Evolutionary conservation across 371 early-diverging fungal species (phyloP), one percentile per base, ranked within the genome.

Genomic region (Mucor circinelloides): DNA sequence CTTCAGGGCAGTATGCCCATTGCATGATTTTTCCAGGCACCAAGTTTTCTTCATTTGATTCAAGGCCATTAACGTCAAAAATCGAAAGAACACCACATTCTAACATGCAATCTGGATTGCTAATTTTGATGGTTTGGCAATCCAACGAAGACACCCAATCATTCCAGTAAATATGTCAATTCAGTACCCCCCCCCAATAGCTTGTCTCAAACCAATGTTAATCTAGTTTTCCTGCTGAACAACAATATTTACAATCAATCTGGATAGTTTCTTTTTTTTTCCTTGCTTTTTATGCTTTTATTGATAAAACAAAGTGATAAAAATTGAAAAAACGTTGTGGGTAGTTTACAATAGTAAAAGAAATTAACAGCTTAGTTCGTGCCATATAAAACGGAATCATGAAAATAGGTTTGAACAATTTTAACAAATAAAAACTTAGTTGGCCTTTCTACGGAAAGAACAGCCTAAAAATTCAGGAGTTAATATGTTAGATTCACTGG

Each of bases 391-490:
- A 27, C 52, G 27, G 52, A 52, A 52, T 52, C 27, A 52, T 52
- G 23, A 52, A 27, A 15, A 46, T 19, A 10, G 27, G 52, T 25
- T 52, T 52, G 25, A 52, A 52, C 52, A 25, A 23, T 23, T 50
- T 50, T 50, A 5, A 50, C 25, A 23, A 50, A 52, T 52, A 27
- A 52, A 52, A 52, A 25, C 52, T 64, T 64, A 64, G 57, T 64
- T 64, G n/a, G 64, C 64, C 64, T 64, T 64, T 52, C 52, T 64
- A 44, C 64, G 64, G 64, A 64, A 64, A 30, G 64, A 64, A 27
- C 64, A 64, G 56, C 56, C 56, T 56, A 19, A 23, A n/a, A 10
- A 23, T 9, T 0, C 32, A 32, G 31, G 19, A n/a, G 2, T 30
- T 1, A 0, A 28, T n/a, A 17, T 2, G 31, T 31, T 56, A 28